These are phyloP conservation scores for Lenzites betulinus DNA, from an alignment of 768 basidiomycete genomes.

Conservation along the genomic window DNA sequence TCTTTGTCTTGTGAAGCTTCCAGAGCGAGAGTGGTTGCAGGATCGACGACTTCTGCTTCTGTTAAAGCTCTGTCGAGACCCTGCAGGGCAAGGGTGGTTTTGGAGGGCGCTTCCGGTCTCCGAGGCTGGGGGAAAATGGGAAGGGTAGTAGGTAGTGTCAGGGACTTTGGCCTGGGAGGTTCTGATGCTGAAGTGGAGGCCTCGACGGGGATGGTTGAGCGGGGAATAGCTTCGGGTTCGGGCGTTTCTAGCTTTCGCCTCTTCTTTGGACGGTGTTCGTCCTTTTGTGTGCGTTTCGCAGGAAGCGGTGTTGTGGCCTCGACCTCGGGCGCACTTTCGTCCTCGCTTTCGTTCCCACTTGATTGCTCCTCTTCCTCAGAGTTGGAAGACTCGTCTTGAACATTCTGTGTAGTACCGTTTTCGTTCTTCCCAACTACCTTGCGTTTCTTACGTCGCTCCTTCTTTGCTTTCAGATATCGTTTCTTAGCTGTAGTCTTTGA, in stretches of 20 bases:
- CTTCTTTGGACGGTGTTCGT: conserved; percentile 45
- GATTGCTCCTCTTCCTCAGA: conserved; percentile 8
- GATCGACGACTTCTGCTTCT: conserved; percentile 68
- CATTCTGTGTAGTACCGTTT: neutral
- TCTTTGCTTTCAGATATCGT: conserved; percentile 74
- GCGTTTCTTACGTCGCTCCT: conserved; percentile 58
- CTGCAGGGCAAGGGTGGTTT: conserved; percentile 69
- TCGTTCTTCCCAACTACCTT: conserved; percentile 25
- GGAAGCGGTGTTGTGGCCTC: neutral
- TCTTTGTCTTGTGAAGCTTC: conserved; percentile 39
- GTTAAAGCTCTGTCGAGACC: conserved; percentile 76
- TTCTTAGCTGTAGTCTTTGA: conserved; percentile 72
- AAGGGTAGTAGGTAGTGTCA: conserved; percentile 43
- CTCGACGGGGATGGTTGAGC: neutral
- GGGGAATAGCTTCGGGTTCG: conserved; percentile 6
- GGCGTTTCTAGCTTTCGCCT: conserved; percentile 40
- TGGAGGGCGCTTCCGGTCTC: conserved; percentile 69
- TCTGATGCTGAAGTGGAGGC: neutral
- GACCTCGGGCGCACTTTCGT: conserved; percentile 23
- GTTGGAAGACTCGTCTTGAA: neutral
- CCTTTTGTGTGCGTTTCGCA: conserved; percentile 8
- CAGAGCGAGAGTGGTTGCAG: conserved; percentile 49
- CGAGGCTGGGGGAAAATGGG: conserved; percentile 71
- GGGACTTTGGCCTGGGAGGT: conserved; percentile 17
- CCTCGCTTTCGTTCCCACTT: conserved; percentile 26